These are phyloP conservation scores for Meredithiella fracta DNA, from an alignment of 2,329 filamentous ascomycete species.

Conservation along the genomic window DNA sequence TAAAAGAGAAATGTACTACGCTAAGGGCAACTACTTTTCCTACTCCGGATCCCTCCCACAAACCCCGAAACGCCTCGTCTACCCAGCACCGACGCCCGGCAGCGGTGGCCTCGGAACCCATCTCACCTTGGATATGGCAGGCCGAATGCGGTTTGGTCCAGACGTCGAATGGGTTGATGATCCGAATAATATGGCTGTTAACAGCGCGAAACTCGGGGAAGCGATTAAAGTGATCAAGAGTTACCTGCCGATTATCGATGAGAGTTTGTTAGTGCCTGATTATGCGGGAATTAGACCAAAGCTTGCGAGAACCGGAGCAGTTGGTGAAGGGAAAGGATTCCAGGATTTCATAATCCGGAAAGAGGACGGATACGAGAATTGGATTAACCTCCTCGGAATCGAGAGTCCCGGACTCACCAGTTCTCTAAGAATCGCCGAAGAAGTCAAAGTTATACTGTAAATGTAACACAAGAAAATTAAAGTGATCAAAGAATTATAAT, in stretches of 20 bases:
- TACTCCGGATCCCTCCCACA: constrained; percentile 50
- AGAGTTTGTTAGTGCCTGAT: constrained; percentile 51
- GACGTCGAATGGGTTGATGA: constrained; percentile 84
- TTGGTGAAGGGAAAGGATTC: constrained; percentile 50
- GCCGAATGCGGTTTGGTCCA: constrained; percentile 77
- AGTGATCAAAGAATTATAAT: not conserved
- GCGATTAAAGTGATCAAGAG: constrained; percentile 59
- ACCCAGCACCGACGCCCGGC: constrained; percentile 71
- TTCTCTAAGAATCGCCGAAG: constrained; percentile 67
- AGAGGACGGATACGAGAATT: constrained; percentile 65
- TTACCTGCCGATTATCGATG: constrained; percentile 63
- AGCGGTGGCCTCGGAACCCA: constrained; percentile 80
- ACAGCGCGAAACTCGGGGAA: constrained; percentile 40
- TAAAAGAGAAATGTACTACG: constrained; percentile 53
- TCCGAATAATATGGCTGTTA: constrained; percentile 54
- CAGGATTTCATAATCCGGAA: constrained; percentile 67
- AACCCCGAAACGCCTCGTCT: constrained; percentile 55
- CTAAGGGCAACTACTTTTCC: constrained; percentile 91
- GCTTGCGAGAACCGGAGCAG: constrained; percentile 42
- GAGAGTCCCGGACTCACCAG: constrained; percentile 88
- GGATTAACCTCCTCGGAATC: constrained; percentile 81
- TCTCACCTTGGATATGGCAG: constrained; percentile 74
- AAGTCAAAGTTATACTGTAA: constrained; percentile 42
- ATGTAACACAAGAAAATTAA: constrained; percentile 16
- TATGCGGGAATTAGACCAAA: constrained; percentile 91